A percentile compares a stretch with the other conserved stretches of the same genome.
phyloP scores from a whole-genome alignment of 106 monocot species.

The Platanthera zijinensis region DNA sequence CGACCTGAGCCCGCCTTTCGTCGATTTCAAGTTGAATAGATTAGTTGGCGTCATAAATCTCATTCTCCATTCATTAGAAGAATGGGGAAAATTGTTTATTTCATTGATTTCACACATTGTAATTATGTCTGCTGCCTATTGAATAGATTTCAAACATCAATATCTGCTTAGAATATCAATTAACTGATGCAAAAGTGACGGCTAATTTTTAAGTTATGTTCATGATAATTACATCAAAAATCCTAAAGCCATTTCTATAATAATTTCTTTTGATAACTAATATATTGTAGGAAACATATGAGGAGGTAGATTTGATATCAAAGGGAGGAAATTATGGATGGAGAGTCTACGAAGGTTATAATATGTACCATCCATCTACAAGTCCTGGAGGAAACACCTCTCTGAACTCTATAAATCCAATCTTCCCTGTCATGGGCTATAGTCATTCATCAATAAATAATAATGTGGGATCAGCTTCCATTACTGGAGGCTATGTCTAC shows the following conservation, averaged over 20 bases:
- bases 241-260: background rate
- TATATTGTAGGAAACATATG: constrained; percentile 52
- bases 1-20: too few species aligned
- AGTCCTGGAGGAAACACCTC: constrained; percentile 41
- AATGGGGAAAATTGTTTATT: too few species aligned
- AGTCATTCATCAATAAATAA: constrained; percentile 39
- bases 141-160: too few species aligned
- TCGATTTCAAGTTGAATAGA: too few species aligned
- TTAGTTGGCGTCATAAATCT: too few species aligned
- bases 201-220: too few species aligned
- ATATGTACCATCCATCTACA: constrained; percentile 19
- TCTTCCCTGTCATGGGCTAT: constrained; percentile 79
- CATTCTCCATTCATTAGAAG: too few species aligned
- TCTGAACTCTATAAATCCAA: constrained; percentile 29
- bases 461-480: constrained; percentile 52
- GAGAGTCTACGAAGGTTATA: constrained; percentile 67
- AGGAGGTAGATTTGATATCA: constrained; percentile 78
- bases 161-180: too few species aligned
- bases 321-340: constrained; percentile 95
- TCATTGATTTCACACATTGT: too few species aligned
- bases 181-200: too few species aligned
- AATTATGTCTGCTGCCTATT: too few species aligned
- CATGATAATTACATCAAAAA: too few species aligned
- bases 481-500: constrained; percentile 74
- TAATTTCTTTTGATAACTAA: background rate